A percentile compares a stretch with the other conserved stretches of the same genome.
Evolutionary conservation across 345 rosid genomes (phyloP).

Genomic region (Noccaea caerulescens): DNA sequence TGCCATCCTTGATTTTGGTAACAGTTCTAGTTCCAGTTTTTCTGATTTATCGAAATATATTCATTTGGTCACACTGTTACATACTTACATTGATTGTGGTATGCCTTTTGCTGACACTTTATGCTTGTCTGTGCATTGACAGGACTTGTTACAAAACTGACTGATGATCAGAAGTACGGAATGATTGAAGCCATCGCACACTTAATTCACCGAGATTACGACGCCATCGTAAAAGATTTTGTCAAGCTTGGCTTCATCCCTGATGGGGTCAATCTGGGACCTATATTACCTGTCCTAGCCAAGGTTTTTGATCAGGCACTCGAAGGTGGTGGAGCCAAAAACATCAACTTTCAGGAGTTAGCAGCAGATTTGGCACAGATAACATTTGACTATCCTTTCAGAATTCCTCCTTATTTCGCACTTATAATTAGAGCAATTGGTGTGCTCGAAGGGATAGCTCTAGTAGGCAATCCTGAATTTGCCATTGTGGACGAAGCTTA

Average conservation of each 20-base stretch:
- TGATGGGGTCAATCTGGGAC: slow-evolving; percentile 93
- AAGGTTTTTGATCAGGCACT: slow-evolving; percentile 99
- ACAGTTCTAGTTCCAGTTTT: slow-evolving; percentile 6
- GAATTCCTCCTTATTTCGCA: slow-evolving; percentile 97
- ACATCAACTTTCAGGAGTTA: slow-evolving; percentile 89
- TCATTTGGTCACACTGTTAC: neutral
- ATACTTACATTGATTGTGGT: neutral
- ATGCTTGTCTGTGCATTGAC: slow-evolving; percentile 19
- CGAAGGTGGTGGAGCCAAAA: slow-evolving; percentile 98
- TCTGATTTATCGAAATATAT: neutral
- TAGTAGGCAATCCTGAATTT: slow-evolving; percentile 94
- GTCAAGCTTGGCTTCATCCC: slow-evolving; percentile 95
- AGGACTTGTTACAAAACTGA: slow-evolving; percentile 91
- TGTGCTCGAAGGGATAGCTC: slow-evolving; percentile 93
- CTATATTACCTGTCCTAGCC: slow-evolving; percentile 90
- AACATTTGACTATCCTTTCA: slow-evolving; percentile 95
- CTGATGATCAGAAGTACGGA: slow-evolving; percentile 97
- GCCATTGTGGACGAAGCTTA: slow-evolving; percentile 97
- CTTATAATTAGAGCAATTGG: slow-evolving; percentile 96
- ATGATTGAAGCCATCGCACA: slow-evolving; percentile 99
- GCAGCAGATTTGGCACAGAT: slow-evolving; percentile 96
- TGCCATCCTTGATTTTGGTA: slow-evolving; percentile 98
- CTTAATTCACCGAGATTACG: slow-evolving; percentile 91
- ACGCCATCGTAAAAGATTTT: slow-evolving; percentile 88
- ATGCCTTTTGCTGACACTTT: neutral